Evolutionary conservation across 192 early-diverging fungal genomes (phyloP), one percentile per base, ranked within the genome.

Genomic region (Funneliformis mosseae): DNA sequence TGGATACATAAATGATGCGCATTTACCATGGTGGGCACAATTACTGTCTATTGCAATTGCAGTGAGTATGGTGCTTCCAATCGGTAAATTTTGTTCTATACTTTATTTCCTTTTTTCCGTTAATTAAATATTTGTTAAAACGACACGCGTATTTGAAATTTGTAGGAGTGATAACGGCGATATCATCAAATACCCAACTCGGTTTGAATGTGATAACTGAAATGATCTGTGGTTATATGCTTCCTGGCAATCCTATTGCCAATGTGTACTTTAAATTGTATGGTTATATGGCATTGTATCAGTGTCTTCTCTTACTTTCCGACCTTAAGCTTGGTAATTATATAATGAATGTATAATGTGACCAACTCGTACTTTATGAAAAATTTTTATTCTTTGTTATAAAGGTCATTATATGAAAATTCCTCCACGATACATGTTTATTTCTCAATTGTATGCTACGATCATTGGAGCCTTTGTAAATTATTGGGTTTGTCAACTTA

Each of bases 251-350:
- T 45, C 88, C 88, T 23, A 71, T 89, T 33, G 84, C 81, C 38
- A 87, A 86, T 76, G 87, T 91, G 67, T 83, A 83, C 16, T 93
- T 92, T 87, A 93, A 93, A 85, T 85, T 83, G 21, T 83, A 88
- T 48, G 86, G 88, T 63, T 87, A 84, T 69, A 83, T 86, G 69
- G 86, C 91, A 9, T 87, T 95, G 85, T 84, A 86, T 27, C 96
- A 98, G 85, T 92, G 90, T 55, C 81, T 97, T 33, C 87, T 86
- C 33, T 90, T 97, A 28, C 79, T 92, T 16, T 41, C 74, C 38
- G 94, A 95, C 84, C 82, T 96, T 25, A 96, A 96, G 81, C 84
- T 95, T 9, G 91, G 91, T 3, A 89, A 92, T 59, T 2, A 28
- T 23, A 12, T 16, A 5, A 38, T 25, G 18, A n/a, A 61, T 18